Conservation (phyloP, 805 yeast species). For the Myxozyma melibiosi region DNA sequence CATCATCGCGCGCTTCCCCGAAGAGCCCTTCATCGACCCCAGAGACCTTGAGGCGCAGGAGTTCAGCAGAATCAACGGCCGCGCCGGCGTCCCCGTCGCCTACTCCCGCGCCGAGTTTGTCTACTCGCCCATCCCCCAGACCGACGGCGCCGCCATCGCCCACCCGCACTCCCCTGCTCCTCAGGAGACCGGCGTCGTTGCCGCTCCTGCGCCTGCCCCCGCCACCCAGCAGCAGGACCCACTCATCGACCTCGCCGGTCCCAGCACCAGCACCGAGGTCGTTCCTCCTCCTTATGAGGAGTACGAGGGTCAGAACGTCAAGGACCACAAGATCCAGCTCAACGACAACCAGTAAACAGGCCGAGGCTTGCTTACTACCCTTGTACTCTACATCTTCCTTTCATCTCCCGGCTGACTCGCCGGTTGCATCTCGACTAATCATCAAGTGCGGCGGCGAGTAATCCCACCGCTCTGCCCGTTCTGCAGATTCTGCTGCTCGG, state of each 20-base stretch:
- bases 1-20: conserved; percentile 75
- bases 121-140: conserved; percentile 31
- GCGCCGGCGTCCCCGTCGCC: conserved; percentile 14
- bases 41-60: conserved; percentile 31
- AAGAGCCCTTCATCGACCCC: conserved; percentile 30
- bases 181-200: neutral
- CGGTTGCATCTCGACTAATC: no score
- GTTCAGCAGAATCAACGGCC: conserved; percentile 1
- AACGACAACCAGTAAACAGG: conserved; percentile 21
- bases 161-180: neutral
- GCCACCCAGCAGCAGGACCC: conserved; percentile 12
- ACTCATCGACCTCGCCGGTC: conserved; percentile 12
- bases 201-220: conserved; percentile 14
- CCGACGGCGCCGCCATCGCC: conserved; percentile 1
- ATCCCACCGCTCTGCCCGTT: no score
- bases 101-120: conserved; percentile 27
- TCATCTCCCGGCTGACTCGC: no score
- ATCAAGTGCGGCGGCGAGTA: no score
- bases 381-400: no score
- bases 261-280: conserved; percentile 5
- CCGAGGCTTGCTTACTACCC: neutral
- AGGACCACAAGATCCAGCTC: conserved; percentile 33
- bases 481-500: no score
- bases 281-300: conserved; percentile 34
- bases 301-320: conserved; percentile 13